A percentile compares a stretch with the other conserved stretches of the same genome.
Evolutionary conservation across 768 basidiomycete species (phyloP).

Genomic region (Crepidotus variabilis): DNA sequence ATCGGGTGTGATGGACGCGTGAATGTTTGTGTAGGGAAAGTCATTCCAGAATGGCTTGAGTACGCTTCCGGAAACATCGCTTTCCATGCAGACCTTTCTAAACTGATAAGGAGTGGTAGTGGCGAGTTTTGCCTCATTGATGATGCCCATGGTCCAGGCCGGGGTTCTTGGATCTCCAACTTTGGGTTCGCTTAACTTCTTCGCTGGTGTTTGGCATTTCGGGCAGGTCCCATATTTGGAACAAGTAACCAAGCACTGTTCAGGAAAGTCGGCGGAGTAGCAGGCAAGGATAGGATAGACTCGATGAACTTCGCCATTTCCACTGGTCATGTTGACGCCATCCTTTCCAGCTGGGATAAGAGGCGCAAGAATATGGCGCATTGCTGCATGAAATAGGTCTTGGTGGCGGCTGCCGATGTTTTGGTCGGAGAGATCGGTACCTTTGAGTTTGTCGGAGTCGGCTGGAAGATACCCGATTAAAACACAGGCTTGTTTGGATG

Average conservation of each 20-base stretch:
- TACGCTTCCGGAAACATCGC: conserved; percentile 15
- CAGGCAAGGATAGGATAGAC: conserved; percentile 17
- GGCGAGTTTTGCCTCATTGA: conserved; percentile 7
- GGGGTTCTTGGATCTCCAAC: background rate
- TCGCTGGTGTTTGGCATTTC: conserved; percentile 13
- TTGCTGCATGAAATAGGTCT: conserved; percentile 34
- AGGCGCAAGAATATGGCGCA: conserved; percentile 25
- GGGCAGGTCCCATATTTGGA: conserved; percentile 19
- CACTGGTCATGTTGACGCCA: conserved; percentile 31
- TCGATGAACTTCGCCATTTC: conserved; percentile 24
- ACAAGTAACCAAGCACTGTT: conserved; percentile 35
- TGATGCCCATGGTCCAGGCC: conserved; percentile 11
- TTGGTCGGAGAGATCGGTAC: conserved; percentile 1
- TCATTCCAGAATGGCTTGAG: conserved; percentile 15
- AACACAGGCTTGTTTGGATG: conserved; percentile 27
- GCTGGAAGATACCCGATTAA: conserved; percentile 39
- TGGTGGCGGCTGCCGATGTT: conserved; percentile 14
- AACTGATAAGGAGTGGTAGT: conserved; percentile 12
- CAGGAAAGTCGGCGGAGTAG: conserved; percentile 31
- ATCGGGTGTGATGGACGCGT: conserved; percentile 14
- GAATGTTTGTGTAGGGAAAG: conserved; percentile 14
- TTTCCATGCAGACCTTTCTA: conserved; percentile 10
- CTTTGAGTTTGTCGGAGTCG: conserved; percentile 21
- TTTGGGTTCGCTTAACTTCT: conserved; percentile 4
- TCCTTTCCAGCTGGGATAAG: conserved; percentile 25